These are phyloP conservation scores for Sanghuangporus baumii DNA, from an alignment of 1,284 basidiomycete genomes.

Conservation along the genomic window DNA sequence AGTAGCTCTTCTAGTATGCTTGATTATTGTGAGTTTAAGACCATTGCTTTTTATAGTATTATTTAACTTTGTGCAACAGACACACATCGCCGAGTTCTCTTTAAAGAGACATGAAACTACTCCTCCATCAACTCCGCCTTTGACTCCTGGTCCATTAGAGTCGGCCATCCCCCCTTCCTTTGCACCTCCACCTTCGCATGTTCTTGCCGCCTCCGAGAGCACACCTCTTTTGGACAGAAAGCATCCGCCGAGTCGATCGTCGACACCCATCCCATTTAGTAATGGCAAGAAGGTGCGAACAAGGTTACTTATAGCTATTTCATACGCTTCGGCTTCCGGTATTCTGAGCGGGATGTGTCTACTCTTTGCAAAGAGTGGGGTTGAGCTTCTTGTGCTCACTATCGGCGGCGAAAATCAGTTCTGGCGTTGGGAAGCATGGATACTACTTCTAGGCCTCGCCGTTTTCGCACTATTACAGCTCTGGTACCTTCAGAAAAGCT, in stretches of 20 bases:
- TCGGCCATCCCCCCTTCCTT: constrained; percentile 28
- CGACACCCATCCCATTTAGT: constrained; percentile 22
- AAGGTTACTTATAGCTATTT: constrained; percentile 71
- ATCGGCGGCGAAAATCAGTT: constrained; percentile 84
- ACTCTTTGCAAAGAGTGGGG: constrained; percentile 90
- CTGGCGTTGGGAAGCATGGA: constrained; percentile 78
- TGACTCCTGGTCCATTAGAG: constrained; percentile 29
- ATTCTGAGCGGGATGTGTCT: constrained; percentile 94
- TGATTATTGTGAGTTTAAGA: constrained; percentile 53
- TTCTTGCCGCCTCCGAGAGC: constrained; percentile 41
- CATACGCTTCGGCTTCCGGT: constrained; percentile 86
- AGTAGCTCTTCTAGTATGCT: constrained; percentile 52
- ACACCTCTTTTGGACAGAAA: constrained; percentile 58
- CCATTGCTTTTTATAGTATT: not conserved
- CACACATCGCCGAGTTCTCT: constrained; percentile 35
- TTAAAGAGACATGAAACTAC: constrained; percentile 30
- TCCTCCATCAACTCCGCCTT: constrained; percentile 23
- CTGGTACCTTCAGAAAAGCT: constrained; percentile 90
- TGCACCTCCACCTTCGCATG: constrained; percentile 31
- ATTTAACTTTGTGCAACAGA: constrained; percentile 22
- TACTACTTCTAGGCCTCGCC: constrained; percentile 64
- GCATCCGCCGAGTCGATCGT: constrained; percentile 21
- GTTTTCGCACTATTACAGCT: constrained; percentile 75
- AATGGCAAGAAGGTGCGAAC: constrained; percentile 38
- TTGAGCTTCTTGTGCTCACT: constrained; percentile 84